Base-by-base conservation (phyloP, 2,329 filamentous ascomycete species). In the Iodosphaeria phyllophila region DNA sequence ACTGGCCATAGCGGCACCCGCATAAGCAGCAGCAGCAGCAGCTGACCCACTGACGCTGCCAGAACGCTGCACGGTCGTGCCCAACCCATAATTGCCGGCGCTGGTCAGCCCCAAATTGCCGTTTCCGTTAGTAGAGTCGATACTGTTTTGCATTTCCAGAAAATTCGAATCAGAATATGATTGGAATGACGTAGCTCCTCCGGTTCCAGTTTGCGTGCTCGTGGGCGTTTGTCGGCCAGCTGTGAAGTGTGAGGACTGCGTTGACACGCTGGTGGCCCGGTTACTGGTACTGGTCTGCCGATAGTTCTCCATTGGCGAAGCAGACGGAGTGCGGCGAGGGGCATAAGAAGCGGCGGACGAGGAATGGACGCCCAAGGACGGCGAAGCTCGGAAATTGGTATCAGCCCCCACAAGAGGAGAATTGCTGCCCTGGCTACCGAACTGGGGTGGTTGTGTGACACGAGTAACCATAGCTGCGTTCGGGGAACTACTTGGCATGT, bases 391-490 rank as follows among this genome's bases (percentile, higher is more conserved):
- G 23, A 44, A 46, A 19, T 36, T 39, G 28, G 29, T 40, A 17
- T 46, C 42, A 5, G 39, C 31, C 24, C 43, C 41, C 35, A 44
- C 36, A 7, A 46, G 33, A 16, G 43, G 42, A 3, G 43, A 44
- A 30, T 44, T 44, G 11, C 20, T 30, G 18, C 37, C 42, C 25
- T 46, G 43, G 4, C 39, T 33, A 13, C 37, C 36, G 20, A 44
- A 45, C 22, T 45, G 43, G 11, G 43, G 43, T 22, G 43, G 44
- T 29, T 45, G 44, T 17, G 41, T 40, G 22, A 43, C 38, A 21
- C 44, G 43, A 22, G 41, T 39, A 24, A 43, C 41, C 18, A 46
- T 41, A 5, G 32, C 35, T 5, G 39, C 36, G n/a, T 32, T 39
- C 13, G 43, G 38, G 10, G 43, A 43, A 16, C 37, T 34, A 13